phyloP scores from a whole-genome alignment of 495 filamentous ascomycete species.

The Bombardia bombarda region DNA sequence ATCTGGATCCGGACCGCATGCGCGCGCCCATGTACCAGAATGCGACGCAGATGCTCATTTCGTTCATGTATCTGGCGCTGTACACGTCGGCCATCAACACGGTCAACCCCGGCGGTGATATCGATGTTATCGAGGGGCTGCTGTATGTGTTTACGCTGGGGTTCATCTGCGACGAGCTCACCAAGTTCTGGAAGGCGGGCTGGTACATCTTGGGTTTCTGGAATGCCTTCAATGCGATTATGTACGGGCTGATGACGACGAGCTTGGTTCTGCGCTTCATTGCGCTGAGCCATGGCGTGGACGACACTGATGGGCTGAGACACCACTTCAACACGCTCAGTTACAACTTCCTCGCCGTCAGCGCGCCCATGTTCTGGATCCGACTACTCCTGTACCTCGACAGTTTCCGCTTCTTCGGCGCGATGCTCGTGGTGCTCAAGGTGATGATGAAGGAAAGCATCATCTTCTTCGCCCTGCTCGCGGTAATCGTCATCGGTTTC shows the following conservation, averaged over 20 bases:
- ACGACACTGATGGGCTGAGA: conserved; percentile 42
- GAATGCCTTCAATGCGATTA: conserved; percentile 83
- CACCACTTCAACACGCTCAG: conserved; percentile 64
- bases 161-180: conserved; percentile 81
- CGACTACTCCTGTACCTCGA: conserved; percentile 90
- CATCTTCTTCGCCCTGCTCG: conserved; percentile 93
- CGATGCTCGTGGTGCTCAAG: conserved; percentile 93
- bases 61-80: conserved; percentile 69
- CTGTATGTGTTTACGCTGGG: conserved; percentile 88
- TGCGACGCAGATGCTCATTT: conserved; percentile 71
- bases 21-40: conserved; percentile 90
- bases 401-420: conserved; percentile 90
- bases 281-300: conserved; percentile 54
- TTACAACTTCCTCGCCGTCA: conserved; percentile 89
- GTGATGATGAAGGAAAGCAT: conserved; percentile 99
- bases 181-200: conserved; percentile 90
- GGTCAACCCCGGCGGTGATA: conserved; percentile 64
- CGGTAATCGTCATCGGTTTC: conserved; percentile 82
- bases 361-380: conserved; percentile 94
- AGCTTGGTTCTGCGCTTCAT: conserved; percentile 72
- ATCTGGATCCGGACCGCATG: conserved; percentile 92
- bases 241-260: conserved; percentile 69
- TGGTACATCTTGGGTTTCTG: conserved; percentile 85
- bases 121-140: conserved; percentile 77
- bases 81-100: conserved; percentile 92